Evolutionary conservation across 2,329 filamentous ascomycete genomes (phyloP).

Genomic region (Aspergillus quadrilineatus): DNA sequence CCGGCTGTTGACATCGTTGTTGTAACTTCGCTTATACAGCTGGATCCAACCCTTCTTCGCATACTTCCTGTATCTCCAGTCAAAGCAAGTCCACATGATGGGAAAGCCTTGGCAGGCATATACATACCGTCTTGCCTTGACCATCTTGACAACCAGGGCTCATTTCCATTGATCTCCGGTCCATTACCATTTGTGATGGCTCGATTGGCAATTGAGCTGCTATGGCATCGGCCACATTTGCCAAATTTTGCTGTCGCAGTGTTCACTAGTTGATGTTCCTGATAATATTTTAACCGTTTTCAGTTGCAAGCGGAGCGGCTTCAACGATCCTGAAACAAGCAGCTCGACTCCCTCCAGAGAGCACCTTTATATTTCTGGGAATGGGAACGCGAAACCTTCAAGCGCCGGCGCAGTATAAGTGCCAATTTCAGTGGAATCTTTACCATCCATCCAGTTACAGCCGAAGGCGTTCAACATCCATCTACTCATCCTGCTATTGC

Average conservation of each 20-base stretch:
- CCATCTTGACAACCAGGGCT: conserved; percentile 30
- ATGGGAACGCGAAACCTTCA: conserved; percentile 33
- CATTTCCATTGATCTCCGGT: conserved; percentile 33
- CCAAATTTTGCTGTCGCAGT: conserved; percentile 30
- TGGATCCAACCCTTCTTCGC: conserved; percentile 35
- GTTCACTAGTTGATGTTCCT: conserved; percentile 26
- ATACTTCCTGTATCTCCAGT: conserved; percentile 32
- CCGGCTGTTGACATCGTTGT: conserved; percentile 28
- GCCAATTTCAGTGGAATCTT: conserved; percentile 22
- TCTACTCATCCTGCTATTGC: conserved; percentile 36
- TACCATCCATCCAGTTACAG: conserved; percentile 25
- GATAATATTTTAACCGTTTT: conserved; percentile 31
- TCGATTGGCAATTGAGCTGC: conserved; percentile 39
- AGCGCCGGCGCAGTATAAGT: conserved; percentile 15
- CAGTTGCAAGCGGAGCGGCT: conserved; percentile 32
- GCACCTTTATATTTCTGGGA: conserved; percentile 33
- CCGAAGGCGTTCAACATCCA: conserved; percentile 28
- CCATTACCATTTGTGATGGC: conserved; percentile 38
- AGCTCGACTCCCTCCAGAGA: conserved; percentile 30
- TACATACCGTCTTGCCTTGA: conserved; percentile 40
- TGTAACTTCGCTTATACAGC: conserved; percentile 31
- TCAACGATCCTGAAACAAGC: conserved; percentile 29
- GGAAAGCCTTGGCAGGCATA: conserved; percentile 41
- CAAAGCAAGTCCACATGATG: conserved; percentile 36
- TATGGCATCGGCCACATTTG: conserved; percentile 32